Percentiles rank a stretch among this genome's conserved stretches.
Evolutionary conservation across 2,329 filamentous ascomycete genomes (phyloP).

Genomic region (Phialophora verrucosa): DNA sequence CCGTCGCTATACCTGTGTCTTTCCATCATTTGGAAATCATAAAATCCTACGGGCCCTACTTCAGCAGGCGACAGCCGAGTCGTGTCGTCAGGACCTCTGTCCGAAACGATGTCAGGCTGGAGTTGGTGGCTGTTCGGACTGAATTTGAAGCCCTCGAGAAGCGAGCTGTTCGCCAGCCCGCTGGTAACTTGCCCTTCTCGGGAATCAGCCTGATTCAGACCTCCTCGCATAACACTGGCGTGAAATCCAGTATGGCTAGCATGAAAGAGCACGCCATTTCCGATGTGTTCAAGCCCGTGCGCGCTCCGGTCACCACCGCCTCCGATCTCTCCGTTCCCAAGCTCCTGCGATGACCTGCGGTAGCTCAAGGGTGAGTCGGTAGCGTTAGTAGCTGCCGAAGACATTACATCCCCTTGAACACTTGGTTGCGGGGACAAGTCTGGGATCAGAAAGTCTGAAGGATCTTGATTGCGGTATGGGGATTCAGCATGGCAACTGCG

Average conservation of each 20-base stretch:
- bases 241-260: background rate
- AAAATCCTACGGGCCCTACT: background rate
- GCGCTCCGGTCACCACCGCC: background rate
- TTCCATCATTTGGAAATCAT: conserved; percentile 13
- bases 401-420: conserved; percentile 8
- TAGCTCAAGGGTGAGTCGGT: conserved; percentile 11
- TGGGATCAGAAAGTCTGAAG: conserved; percentile 15
- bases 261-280: background rate
- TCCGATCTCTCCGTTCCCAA: background rate
- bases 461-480: conserved; percentile 15
- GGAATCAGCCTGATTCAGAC: background rate
- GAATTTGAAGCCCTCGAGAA: conserved; percentile 12
- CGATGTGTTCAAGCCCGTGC: background rate
- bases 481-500: conserved; percentile 15
- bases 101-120: background rate
- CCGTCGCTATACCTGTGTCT: background rate
- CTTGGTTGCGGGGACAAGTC: conserved; percentile 14
- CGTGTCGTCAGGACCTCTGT: background rate
- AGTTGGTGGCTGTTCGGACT: background rate
- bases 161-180: background rate
- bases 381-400: conserved; percentile 8
- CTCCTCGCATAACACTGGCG: background rate
- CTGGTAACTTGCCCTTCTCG: conserved; percentile 2
- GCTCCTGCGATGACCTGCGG: conserved; percentile 13
- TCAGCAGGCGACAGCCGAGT: background rate